phyloP scores from a whole-genome alignment of 768 basidiomycete species.

The Crucibulum laeve region DNA sequence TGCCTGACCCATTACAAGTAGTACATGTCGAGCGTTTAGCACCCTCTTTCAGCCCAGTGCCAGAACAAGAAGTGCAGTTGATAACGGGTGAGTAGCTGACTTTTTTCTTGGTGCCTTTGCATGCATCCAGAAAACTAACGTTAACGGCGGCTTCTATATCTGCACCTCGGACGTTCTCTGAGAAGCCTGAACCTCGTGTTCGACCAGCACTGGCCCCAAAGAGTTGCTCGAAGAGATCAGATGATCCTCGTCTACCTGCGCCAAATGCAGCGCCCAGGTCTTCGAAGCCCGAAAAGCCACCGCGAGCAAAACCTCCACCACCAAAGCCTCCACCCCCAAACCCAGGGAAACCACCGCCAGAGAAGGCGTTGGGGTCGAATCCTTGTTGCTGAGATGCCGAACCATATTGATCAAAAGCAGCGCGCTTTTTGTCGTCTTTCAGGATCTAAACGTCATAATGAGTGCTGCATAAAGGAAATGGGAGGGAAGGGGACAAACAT shows the following conservation, averaged over 20 bases:
- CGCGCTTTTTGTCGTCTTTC: conserved; percentile 92
- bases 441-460: conserved; percentile 53
- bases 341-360: conserved; percentile 19
- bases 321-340: conserved; percentile 14
- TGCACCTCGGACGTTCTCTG: conserved; percentile 54
- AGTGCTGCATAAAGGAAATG: conserved; percentile 1
- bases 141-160: conserved; percentile 78
- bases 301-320: conserved; percentile 33
- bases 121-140: conserved; percentile 91
- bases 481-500: conserved; percentile 45
- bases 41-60: conserved; percentile 83
- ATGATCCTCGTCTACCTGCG: conserved; percentile 34
- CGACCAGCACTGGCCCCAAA: conserved; percentile 64
- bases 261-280: conserved; percentile 64
- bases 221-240: conserved; percentile 81
- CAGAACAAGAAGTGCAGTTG: conserved; percentile 81
- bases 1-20: conserved; percentile 83
- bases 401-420: conserved; percentile 89
- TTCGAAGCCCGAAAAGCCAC: conserved; percentile 71
- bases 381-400: conserved; percentile 89
- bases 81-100: conserved; percentile 77
- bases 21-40: conserved; percentile 76
- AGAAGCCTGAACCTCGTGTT: conserved; percentile 38
- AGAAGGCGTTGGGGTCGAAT: conserved; percentile 88
- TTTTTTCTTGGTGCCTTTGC: conserved; percentile 77